phyloP scores from a whole-genome alignment of 345 rosid genomes.

The Aquilaria malaccensis region DNA sequence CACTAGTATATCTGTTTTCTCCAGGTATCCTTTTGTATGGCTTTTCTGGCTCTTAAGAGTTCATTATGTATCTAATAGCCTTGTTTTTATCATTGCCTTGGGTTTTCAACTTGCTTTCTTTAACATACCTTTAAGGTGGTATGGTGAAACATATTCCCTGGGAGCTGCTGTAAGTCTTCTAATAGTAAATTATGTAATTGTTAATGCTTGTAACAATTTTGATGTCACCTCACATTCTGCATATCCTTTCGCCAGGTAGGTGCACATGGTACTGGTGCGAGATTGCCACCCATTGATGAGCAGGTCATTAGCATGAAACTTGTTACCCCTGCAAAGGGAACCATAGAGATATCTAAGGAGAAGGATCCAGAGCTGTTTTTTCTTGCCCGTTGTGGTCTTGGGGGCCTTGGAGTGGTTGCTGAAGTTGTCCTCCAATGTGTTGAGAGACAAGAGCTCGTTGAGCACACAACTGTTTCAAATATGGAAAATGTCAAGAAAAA shows the following conservation, averaged over 20 bases:
- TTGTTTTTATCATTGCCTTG: too few relatives aligned
- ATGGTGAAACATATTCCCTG: too few relatives aligned
- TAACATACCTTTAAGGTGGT: too few relatives aligned
- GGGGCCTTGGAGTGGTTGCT: slow-evolving; percentile 94
- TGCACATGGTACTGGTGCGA: slow-evolving; percentile 97
- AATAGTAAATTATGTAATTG: neutral
- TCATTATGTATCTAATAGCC: too few relatives aligned
- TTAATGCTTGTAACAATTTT: neutral
- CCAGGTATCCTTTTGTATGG: neutral
- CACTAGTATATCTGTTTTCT: too few relatives aligned
- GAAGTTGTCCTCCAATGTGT: slow-evolving; percentile 95
- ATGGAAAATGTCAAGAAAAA: slow-evolving; percentile 78
- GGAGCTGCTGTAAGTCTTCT: too few relatives aligned
- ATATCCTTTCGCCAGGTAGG: slow-evolving; percentile 54
- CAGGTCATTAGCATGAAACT: slow-evolving; percentile 87
- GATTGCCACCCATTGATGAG: slow-evolving; percentile 92
- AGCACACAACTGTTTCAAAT: slow-evolving; percentile 72
- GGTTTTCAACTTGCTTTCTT: too few relatives aligned
- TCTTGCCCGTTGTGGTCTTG: slow-evolving; percentile 91
- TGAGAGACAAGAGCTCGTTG: slow-evolving; percentile 89
- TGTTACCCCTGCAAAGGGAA: slow-evolving; percentile 95
- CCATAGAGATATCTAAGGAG: slow-evolving; percentile 76
- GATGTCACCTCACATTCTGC: neutral
- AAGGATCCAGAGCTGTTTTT: slow-evolving; percentile 87
- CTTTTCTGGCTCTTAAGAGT: too few relatives aligned